These are phyloP conservation scores for Hemileccinum rubropunctum DNA, from an alignment of 768 basidiomycete species.

Conservation along the genomic window DNA sequence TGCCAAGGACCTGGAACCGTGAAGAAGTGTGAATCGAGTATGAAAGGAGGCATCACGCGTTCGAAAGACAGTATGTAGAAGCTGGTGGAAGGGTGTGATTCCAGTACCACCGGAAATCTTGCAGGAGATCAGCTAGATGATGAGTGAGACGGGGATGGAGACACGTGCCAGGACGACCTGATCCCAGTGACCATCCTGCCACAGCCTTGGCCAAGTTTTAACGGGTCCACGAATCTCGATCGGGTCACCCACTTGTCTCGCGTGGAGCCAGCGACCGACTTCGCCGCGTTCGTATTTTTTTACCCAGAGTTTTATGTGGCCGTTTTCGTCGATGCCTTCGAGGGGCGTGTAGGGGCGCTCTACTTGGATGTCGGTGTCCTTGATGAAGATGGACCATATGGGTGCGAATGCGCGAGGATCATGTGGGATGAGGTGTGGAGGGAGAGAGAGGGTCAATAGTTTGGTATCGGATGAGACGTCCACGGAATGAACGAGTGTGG, in stretches of 20 bases:
- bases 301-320: conserved; percentile 75
- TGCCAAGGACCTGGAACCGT: conserved; percentile 57
- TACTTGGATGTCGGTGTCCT: conserved; percentile 87
- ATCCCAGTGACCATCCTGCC: conserved; percentile 64
- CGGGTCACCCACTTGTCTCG: conserved; percentile 59
- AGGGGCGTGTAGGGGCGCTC: conserved; percentile 85
- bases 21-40: conserved; percentile 70
- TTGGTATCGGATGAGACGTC: conserved; percentile 57
- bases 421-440: conserved; percentile 38
- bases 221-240: conserved; percentile 79
- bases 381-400: conserved; percentile 80
- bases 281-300: conserved; percentile 78
- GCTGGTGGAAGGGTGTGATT: conserved; percentile 81
- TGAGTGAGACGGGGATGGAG: not conserved
- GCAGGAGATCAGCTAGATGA: not conserved
- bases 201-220: conserved; percentile 51
- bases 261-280: conserved; percentile 80
- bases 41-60: conserved; percentile 21
- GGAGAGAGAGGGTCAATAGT: conserved; percentile 59
- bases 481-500: conserved; percentile 54
- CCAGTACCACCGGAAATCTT: conserved; percentile 89
- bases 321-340: conserved; percentile 62
- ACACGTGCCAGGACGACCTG: conserved; percentile 69
- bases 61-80: conserved; percentile 56
- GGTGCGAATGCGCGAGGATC: conserved; percentile 27